phyloP scores from a whole-genome alignment of 1,139 yeast species.

The Blastobotrys petasosporus region DNA sequence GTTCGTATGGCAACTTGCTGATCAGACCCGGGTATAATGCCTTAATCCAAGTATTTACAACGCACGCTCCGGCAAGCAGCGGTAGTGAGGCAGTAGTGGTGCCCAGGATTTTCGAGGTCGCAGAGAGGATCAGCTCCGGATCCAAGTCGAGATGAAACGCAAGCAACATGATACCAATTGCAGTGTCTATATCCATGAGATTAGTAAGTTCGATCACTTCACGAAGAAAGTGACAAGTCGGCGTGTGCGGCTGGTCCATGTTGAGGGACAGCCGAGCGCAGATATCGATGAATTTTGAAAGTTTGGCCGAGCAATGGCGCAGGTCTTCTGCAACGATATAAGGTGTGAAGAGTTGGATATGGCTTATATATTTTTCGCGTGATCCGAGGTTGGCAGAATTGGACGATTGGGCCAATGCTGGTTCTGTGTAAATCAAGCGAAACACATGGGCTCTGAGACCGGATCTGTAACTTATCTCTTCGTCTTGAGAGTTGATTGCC shows the following conservation, averaged over 20 bases:
- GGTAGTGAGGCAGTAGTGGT: not conserved
- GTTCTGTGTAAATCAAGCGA: no score
- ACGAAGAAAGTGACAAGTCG: no score
- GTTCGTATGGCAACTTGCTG: not conserved
- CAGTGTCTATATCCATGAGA: constrained; percentile 10
- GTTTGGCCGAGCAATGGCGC: constrained; percentile 3
- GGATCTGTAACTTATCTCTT: no score
- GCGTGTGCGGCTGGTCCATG: constrained; percentile 1
- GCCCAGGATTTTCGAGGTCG: constrained; percentile 2
- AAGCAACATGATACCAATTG: constrained; percentile 5
- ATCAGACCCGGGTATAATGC: constrained; percentile 3
- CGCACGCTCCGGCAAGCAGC: constrained; percentile 3
- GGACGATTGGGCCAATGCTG: no score
- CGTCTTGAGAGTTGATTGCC: no score
- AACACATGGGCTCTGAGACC: no score
- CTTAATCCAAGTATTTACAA: constrained; percentile 7
- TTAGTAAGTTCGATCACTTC: constrained; percentile 7
- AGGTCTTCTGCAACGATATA: not conserved
- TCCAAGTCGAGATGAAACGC: constrained; percentile 9
- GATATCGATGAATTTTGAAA: constrained; percentile 3
- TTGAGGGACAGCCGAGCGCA: constrained; percentile 5
- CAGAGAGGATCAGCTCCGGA: constrained; percentile 7
- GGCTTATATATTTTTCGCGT: not conserved
- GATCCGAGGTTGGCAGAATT: no score
- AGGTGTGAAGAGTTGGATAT: constrained; percentile 6